Conservation (phyloP, 805 yeast species). For the Monosporozyma siamensis region DNA sequence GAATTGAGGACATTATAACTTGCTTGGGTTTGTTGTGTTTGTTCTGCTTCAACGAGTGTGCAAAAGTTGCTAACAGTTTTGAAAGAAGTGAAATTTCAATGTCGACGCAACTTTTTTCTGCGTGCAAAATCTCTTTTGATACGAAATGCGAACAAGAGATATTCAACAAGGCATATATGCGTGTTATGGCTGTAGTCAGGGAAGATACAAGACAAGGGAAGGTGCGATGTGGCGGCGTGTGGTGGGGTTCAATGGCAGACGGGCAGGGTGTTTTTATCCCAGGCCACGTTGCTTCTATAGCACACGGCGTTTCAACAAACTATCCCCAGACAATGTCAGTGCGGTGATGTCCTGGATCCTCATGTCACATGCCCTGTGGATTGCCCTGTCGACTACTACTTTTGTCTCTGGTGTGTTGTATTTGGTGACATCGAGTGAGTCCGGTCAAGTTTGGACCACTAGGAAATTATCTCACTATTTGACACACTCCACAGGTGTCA, state of each 20-base stretch:
- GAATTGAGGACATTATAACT: conserved; percentile 20
- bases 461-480: conserved; percentile 69
- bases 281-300: background rate
- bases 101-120: too few species aligned
- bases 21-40: background rate
- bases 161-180: background rate
- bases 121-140: too few species aligned
- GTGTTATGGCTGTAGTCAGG: too few species aligned
- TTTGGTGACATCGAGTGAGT: conserved; percentile 46
- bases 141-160: too few species aligned
- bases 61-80: too few species aligned
- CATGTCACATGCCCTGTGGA: conserved; percentile 73
- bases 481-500: conserved; percentile 71
- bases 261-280: background rate
- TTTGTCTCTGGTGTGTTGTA: conserved; percentile 73
- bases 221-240: background rate
- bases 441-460: conserved; percentile 69
- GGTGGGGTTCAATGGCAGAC: background rate
- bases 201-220: too few species aligned
- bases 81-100: background rate
- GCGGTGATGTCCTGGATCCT: conserved; percentile 90
- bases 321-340: conserved; percentile 64
- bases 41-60: background rate
- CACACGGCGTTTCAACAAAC: background rate
- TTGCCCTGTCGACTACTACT: conserved; percentile 85